A percentile compares a stretch with the other conserved stretches of the same genome.
Conservation (phyloP, 2,329 filamentous ascomycete species). For the Scleromitrula shiraiana region DNA sequence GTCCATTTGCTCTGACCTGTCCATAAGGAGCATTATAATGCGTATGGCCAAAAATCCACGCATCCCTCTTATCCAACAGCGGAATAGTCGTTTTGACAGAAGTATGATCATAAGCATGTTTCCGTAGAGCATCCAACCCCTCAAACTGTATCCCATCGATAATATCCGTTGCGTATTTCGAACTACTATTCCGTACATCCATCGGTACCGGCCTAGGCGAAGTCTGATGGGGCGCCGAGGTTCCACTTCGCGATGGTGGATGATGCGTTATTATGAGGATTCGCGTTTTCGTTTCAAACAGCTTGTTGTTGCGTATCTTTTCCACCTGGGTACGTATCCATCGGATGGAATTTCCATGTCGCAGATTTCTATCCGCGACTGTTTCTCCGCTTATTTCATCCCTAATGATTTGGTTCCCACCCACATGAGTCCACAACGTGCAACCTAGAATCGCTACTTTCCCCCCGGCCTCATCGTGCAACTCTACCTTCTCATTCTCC, state of each 20-base stretch:
- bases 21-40: slow-evolving; percentile 1
- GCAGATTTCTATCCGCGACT: neutral
- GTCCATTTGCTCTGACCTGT: neutral
- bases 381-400: too few species aligned
- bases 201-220: neutral
- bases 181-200: neutral
- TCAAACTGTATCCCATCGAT: too few species aligned
- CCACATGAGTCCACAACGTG: neutral
- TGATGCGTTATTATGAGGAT: slow-evolving; percentile 6
- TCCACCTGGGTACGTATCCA: neutral
- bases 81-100: neutral
- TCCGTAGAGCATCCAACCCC: too few species aligned
- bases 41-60: slow-evolving; percentile 4
- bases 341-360: neutral
- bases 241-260: slow-evolving; percentile 4
- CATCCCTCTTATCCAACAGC: neutral
- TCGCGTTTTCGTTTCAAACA: neutral
- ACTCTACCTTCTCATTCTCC: neutral
- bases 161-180: neutral
- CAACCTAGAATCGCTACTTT: neutral
- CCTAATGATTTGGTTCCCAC: too few species aligned
- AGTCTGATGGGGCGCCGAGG: neutral
- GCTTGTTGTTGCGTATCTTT: neutral
- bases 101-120: slow-evolving; percentile 6
- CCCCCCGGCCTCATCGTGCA: neutral